These are phyloP conservation scores for Candida suzukii DNA, from an alignment of 805 yeast species.

Conservation along the genomic window DNA sequence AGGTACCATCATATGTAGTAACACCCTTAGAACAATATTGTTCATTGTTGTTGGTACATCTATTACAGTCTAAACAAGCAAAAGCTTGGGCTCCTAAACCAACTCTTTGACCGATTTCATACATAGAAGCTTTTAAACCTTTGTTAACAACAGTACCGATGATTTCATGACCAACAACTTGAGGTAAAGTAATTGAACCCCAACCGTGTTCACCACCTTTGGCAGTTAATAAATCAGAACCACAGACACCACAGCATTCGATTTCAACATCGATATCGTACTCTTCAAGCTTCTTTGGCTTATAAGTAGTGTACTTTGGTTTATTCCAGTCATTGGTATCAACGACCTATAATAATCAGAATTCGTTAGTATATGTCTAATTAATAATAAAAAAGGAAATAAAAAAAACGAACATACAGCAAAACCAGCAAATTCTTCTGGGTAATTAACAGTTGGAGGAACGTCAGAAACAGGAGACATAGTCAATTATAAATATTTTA, in stretches of 20 bases:
- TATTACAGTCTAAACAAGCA: slow-evolving; percentile 29
- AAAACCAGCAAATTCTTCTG: slow-evolving; percentile 56
- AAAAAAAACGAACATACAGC: slow-evolving; percentile 28
- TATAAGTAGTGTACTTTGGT: slow-evolving; percentile 43
- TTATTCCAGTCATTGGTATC: slow-evolving; percentile 46
- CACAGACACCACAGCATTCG: slow-evolving; percentile 63
- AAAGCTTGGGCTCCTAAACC: slow-evolving; percentile 39
- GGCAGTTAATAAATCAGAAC: slow-evolving; percentile 50
- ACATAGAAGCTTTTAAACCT: slow-evolving; percentile 27
- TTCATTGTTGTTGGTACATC: slow-evolving; percentile 33
- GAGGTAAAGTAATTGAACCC: slow-evolving; percentile 33
- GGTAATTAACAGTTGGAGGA: slow-evolving; percentile 28
- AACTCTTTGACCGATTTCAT: slow-evolving; percentile 37
- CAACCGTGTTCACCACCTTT: slow-evolving; percentile 43
- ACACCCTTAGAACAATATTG: slow-evolving; percentile 37
- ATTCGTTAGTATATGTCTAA: not conserved
- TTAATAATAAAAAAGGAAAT: no score
- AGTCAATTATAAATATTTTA: no score
- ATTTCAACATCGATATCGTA: slow-evolving; percentile 50
- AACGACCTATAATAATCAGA: slow-evolving; percentile 10
- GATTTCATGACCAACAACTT: slow-evolving; percentile 46
- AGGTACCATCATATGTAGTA: slow-evolving; percentile 33
- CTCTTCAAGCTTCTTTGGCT: slow-evolving; percentile 38
- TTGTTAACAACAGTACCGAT: slow-evolving; percentile 33
- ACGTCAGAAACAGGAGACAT: not conserved